These are phyloP conservation scores for Lipomyces orientalis DNA, from an alignment of 805 yeast species.

Conservation along the genomic window DNA sequence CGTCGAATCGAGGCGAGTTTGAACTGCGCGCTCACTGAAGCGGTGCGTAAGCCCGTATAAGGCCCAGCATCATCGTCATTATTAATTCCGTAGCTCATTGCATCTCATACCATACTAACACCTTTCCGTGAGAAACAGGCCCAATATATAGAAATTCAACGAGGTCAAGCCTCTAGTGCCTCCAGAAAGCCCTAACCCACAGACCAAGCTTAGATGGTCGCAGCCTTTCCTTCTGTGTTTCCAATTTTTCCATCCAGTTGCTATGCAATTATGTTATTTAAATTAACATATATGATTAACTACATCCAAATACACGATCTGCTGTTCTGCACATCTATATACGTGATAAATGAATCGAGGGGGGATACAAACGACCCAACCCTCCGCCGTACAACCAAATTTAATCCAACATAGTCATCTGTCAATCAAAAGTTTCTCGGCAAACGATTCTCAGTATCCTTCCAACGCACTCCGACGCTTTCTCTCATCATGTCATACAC, in stretches of 20 bases:
- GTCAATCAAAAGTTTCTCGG: slow-evolving; percentile 20
- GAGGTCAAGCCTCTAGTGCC: too few relatives aligned
- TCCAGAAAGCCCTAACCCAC: background rate
- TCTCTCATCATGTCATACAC: slow-evolving; percentile 36
- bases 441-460: slow-evolving; percentile 25
- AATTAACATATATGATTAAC: background rate
- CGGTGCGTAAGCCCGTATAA: slow-evolving; percentile 17
- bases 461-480: slow-evolving; percentile 25
- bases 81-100: background rate
- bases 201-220: background rate
- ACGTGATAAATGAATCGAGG: background rate
- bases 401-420: background rate
- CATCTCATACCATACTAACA: background rate
- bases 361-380: background rate
- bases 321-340: background rate
- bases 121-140: background rate
- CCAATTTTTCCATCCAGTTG: background rate
- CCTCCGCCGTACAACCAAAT: background rate
- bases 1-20: slow-evolving; percentile 24
- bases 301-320: background rate
- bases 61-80: background rate
- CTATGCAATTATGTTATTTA: background rate
- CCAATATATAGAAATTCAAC: too few relatives aligned
- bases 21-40: slow-evolving; percentile 28
- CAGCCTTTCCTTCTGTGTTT: background rate